Evolutionary conservation across 257 asterid genomes (phyloP), one percentile per base, ranked within the genome.

Genomic region (Capsicum rhomboideum): DNA sequence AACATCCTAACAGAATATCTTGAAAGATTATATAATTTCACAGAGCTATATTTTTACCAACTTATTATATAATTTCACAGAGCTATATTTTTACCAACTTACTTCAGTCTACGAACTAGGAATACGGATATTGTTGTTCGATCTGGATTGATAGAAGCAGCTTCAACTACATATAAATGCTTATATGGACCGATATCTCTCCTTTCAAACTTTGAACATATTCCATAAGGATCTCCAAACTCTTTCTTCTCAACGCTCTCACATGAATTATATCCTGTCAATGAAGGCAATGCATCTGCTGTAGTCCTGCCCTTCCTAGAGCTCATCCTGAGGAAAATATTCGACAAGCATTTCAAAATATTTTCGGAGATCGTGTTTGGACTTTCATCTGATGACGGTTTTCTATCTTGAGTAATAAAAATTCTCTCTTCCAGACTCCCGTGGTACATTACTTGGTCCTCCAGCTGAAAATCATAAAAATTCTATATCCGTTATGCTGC

Each of bases 171-270:
- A 75, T 86, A 83, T 54, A 92, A 84, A 85, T 93, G 88, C 87
- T 93, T 94, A 86, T 95, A 95, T 0, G 97, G 93, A 84, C 99
- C 98, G 52, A 93, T 85, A 63, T 95, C 95, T 83, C 92, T 89
- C 89, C 85, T 92, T 84, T 91, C 96, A 80, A 89, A 94, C 84
- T 87, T 88, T 2, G 92, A 85, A 77, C 90, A 89, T 79, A 93
- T 84, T 64, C 87, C 88, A 78, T 91, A 95, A 58, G 99, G 98
- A 85, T 94, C 97, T 87, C 85, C 90, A 83, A 88, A 89, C 71
- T 87, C 91, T 23, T 75, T 44, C 75, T 46, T 66, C 18, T 78
- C 61, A 11, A 86, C 46, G 83, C 18, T 82, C n/a, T 86, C 91
- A 1, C 88, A 86, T 78, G 91, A 87, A 82, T 82, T 85, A 63